Percentiles rank a stretch among this genome's conserved stretches.
Conservation (phyloP, 2,329 filamentous ascomycete genomes). For the Ophiostoma perfectum region DNA sequence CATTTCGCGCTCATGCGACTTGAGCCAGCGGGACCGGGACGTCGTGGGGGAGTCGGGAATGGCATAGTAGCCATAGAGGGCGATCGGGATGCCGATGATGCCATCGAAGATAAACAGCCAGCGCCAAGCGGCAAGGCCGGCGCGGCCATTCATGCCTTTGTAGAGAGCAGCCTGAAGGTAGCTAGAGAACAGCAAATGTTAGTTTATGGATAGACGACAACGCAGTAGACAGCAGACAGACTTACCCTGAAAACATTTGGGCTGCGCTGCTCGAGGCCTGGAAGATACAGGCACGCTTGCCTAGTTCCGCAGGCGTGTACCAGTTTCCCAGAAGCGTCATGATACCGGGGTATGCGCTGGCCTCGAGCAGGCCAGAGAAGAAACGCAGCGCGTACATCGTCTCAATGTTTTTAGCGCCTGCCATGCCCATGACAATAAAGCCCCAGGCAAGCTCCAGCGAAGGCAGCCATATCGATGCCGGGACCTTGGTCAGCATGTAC, state of each 20-base stretch:
- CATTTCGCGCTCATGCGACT: neutral
- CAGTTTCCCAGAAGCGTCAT: slow-evolving; percentile 40
- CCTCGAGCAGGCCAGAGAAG: slow-evolving; percentile 42
- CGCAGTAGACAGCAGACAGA: too few species aligned
- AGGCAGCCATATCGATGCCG: slow-evolving; percentile 43
- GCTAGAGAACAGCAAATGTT: too few species aligned
- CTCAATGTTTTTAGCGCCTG: slow-evolving; percentile 40
- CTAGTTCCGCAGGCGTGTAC: slow-evolving; percentile 38
- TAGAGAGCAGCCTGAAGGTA: slow-evolving; percentile 37
- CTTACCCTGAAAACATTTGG: slow-evolving; percentile 34
- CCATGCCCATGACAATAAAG: slow-evolving; percentile 32
- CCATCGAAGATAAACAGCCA: slow-evolving; percentile 19
- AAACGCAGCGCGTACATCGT: slow-evolving; percentile 46
- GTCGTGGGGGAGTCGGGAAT: neutral
- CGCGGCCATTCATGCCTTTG: slow-evolving; percentile 31
- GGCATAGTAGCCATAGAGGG: slow-evolving; percentile 1
- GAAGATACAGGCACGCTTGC: slow-evolving; percentile 38
- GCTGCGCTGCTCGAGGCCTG: slow-evolving; percentile 37
- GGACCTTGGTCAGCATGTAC: slow-evolving; percentile 40
- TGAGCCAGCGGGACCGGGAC: slow-evolving; percentile 2
- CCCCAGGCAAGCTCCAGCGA: slow-evolving; percentile 38
- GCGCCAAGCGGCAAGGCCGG: slow-evolving; percentile 12
- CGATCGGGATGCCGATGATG: slow-evolving; percentile 10
- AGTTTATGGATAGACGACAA: too few species aligned
- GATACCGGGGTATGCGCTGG: slow-evolving; percentile 42